Percentiles rank a stretch among this genome's conserved stretches.
Conservation (phyloP, 495 filamentous ascomycete genomes). For the Massariosphaeria phaeospora region DNA sequence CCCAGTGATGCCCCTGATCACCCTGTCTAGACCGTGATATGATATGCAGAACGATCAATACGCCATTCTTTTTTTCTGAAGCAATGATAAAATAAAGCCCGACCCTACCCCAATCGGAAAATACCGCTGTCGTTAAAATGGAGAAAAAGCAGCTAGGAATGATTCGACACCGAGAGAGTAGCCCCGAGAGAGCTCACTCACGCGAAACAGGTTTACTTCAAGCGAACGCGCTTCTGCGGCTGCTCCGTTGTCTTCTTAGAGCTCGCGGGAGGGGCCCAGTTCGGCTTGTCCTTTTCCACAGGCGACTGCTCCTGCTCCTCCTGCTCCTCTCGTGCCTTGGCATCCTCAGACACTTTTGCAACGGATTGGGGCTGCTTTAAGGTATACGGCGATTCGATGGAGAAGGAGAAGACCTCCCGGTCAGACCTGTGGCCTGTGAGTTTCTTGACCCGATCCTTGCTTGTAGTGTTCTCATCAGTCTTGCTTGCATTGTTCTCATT, state of each 20-base stretch:
- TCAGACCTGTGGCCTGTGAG: conserved; percentile 13
- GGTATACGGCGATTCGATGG: conserved; percentile 32
- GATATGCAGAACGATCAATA: too few species aligned
- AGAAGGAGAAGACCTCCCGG: conserved; percentile 35
- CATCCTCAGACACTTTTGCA: neutral
- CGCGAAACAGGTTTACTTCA: conserved; percentile 10
- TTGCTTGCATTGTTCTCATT: conserved; percentile 2
- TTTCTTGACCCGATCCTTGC: conserved; percentile 14
- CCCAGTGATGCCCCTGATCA: too few species aligned
- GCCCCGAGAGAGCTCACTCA: too few species aligned
- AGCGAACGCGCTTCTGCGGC: conserved; percentile 27
- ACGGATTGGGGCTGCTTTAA: conserved; percentile 21
- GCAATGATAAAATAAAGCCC: too few species aligned
- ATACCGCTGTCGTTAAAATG: too few species aligned
- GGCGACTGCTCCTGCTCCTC: neutral
- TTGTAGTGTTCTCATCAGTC: neutral
- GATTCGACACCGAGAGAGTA: too few species aligned
- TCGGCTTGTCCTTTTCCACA: conserved; percentile 19
- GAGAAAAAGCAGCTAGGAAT: too few species aligned
- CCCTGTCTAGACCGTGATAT: too few species aligned
- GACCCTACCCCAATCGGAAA: too few species aligned
- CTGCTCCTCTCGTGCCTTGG: neutral
- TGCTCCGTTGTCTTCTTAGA: conserved; percentile 19
- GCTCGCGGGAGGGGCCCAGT: conserved; percentile 15
- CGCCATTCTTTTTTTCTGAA: too few species aligned